A percentile compares a stretch with the other conserved stretches of the same genome.
These are phyloP conservation scores for Arabidopsis arenosa DNA, from an alignment of 345 rosid genomes.

Conservation along the genomic window DNA sequence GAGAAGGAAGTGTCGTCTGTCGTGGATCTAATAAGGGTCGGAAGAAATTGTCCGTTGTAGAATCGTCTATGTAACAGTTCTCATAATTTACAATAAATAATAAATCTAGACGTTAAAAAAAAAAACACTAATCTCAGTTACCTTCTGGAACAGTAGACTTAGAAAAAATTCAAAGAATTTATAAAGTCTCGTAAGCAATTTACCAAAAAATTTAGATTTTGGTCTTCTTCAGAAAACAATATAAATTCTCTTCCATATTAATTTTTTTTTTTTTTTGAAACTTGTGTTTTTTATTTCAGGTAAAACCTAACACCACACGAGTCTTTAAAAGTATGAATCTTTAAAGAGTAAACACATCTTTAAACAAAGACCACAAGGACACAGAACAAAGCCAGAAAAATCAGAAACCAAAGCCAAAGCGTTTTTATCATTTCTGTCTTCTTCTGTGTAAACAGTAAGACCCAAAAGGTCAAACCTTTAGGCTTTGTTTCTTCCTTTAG, in stretches of 20 bases:
- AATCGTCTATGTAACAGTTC: too few species aligned
- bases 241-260: too few species aligned
- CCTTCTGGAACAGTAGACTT: conserved; percentile 25
- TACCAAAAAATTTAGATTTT: not conserved
- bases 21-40: too few species aligned
- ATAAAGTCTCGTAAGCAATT: conserved; percentile 19
- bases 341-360: conserved; percentile 30
- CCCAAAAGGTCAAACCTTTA: conserved; percentile 44
- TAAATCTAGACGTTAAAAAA: too few species aligned
- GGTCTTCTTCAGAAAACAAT: not conserved
- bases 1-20: too few species aligned
- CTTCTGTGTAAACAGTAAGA: conserved; percentile 39
- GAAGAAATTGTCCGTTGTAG: too few species aligned
- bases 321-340: conserved; percentile 34
- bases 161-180: not conserved
- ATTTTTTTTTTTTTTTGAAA: not conserved
- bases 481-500: conserved; percentile 31
- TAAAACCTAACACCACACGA: conserved; percentile 38
- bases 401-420: conserved; percentile 6
- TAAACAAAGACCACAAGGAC: conserved; percentile 43
- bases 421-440: conserved; percentile 24
- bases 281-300: not conserved
- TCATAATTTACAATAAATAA: too few species aligned
- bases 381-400: conserved; percentile 7
- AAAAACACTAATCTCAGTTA: not conserved